Evolutionary conservation across 768 basidiomycete genomes (phyloP).

Genomic region (Collybiopsis confluens): DNA sequence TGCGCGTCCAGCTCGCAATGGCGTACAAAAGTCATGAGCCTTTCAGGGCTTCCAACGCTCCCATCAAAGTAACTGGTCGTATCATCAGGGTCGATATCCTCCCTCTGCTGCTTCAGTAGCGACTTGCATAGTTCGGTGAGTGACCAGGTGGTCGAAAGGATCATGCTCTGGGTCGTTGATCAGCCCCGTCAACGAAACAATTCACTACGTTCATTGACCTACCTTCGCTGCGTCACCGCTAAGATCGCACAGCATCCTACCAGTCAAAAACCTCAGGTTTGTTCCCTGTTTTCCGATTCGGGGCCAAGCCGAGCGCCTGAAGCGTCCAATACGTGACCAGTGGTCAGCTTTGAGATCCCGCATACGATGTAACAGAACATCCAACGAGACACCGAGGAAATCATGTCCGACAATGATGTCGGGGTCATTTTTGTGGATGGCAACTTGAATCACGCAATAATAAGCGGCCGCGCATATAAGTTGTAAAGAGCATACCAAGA

Average conservation of each 20-base stretch:
- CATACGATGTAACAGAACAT: slow-evolving; percentile 89
- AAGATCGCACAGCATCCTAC: slow-evolving; percentile 87
- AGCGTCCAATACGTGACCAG: slow-evolving; percentile 91
- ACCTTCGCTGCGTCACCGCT: slow-evolving; percentile 95
- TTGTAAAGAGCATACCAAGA: slow-evolving; percentile 48
- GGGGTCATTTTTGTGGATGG: slow-evolving; percentile 83
- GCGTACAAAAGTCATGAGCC: slow-evolving; percentile 80
- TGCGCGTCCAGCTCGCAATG: slow-evolving; percentile 96
- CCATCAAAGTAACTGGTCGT: slow-evolving; percentile 89
- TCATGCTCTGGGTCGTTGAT: slow-evolving; percentile 69
- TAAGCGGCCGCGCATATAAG: too few relatives aligned
- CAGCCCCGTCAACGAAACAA: not conserved
- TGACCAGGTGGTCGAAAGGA: slow-evolving; percentile 96
- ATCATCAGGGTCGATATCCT: slow-evolving; percentile 96
- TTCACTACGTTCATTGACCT: slow-evolving; percentile 12
- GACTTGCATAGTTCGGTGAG: slow-evolving; percentile 95
- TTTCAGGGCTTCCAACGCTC: slow-evolving; percentile 67
- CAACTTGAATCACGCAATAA: slow-evolving; percentile 35
- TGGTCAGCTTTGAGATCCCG: slow-evolving; percentile 86
- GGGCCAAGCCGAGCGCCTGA: slow-evolving; percentile 82
- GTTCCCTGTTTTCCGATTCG: slow-evolving; percentile 76
- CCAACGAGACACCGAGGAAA: slow-evolving; percentile 84
- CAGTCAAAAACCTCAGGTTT: slow-evolving; percentile 79
- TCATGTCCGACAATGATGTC: slow-evolving; percentile 95
- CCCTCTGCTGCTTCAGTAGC: slow-evolving; percentile 78